A percentile compares a stretch with the other conserved stretches of the same genome.
Evolutionary conservation across 1,284 basidiomycete species (phyloP).

Genomic region (Marasmius tenuissimus): DNA sequence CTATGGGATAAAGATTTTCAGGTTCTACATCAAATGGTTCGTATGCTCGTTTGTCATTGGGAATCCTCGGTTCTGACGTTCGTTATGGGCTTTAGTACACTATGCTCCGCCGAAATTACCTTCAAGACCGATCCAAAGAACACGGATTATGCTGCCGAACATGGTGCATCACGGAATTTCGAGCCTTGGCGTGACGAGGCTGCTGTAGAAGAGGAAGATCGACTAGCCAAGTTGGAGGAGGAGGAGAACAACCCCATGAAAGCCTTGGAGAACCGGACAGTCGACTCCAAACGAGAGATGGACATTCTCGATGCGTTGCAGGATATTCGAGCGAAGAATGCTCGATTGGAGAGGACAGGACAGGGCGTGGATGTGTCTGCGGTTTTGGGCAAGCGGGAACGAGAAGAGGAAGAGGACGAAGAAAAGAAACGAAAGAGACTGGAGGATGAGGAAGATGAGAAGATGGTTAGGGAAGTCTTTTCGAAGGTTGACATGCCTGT

Average conservation of each 20-base stretch:
- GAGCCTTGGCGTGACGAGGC: slow-evolving; percentile 88
- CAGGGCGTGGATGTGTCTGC: slow-evolving; percentile 64
- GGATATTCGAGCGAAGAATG: slow-evolving; percentile 92
- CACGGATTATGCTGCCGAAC: slow-evolving; percentile 90
- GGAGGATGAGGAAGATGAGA: slow-evolving; percentile 88
- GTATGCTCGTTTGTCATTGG: slow-evolving; percentile 17
- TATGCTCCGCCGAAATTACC: slow-evolving; percentile 97
- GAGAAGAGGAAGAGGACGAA: slow-evolving; percentile 74
- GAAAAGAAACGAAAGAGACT: slow-evolving; percentile 63
- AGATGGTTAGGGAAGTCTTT: slow-evolving; percentile 84
- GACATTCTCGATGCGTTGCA: slow-evolving; percentile 96
- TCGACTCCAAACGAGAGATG: slow-evolving; percentile 96
- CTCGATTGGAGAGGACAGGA: slow-evolving; percentile 83
- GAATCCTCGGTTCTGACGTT: not conserved
- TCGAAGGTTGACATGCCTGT: slow-evolving; percentile 61
- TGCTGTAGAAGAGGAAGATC: slow-evolving; percentile 73
- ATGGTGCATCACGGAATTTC: slow-evolving; percentile 93
- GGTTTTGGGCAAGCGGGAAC: slow-evolving; percentile 57
- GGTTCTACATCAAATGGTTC: slow-evolving; percentile 83
- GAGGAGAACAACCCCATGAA: slow-evolving; percentile 98
- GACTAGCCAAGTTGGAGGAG: slow-evolving; percentile 77
- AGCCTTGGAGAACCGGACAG: slow-evolving; percentile 87
- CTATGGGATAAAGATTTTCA: slow-evolving; percentile 95
- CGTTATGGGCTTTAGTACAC: slow-evolving; percentile 52
- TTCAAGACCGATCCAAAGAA: slow-evolving; percentile 99